These are phyloP conservation scores for Vaccinium myrtillus DNA, from an alignment of 148 eudicot species.

Conservation along the genomic window DNA sequence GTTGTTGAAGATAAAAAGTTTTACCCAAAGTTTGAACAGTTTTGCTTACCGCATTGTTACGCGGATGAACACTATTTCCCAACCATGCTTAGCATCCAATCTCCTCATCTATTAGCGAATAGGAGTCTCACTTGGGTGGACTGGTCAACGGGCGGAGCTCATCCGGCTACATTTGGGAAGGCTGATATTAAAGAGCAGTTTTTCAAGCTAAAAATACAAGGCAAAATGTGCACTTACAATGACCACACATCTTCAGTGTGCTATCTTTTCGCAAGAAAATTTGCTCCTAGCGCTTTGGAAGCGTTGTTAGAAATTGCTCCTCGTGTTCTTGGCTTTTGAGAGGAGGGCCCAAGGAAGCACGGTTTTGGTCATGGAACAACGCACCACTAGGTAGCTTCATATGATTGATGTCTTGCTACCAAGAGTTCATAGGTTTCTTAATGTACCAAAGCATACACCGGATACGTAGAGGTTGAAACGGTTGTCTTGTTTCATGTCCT, in stretches of 20 bases:
- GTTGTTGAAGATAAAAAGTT: neutral
- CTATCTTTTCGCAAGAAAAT: neutral
- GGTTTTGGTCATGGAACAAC: neutral
- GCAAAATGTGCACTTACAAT: neutral
- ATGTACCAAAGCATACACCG: neutral
- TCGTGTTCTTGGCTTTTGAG: conserved; percentile 38
- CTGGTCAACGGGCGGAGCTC: neutral
- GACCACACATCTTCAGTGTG: neutral
- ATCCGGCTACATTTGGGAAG: neutral
- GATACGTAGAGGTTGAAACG: neutral
- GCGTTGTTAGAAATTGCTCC: conserved; percentile 34
- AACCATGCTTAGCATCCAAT: neutral
- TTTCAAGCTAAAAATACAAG: neutral
- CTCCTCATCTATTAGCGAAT: neutral
- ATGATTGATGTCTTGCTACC: neutral
- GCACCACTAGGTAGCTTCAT: neutral
- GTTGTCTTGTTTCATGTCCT: neutral
- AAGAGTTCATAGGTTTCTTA: neutral
- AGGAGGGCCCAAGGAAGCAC: neutral
- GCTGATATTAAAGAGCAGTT: neutral
- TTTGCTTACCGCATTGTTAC: neutral
- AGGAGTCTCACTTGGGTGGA: neutral
- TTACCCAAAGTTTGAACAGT: neutral
- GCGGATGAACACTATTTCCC: neutral
- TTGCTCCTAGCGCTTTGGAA: conserved; percentile 4